Base-by-base conservation (phyloP, 495 filamentous ascomycete genomes). In the Recurvomyces mirabilis region DNA sequence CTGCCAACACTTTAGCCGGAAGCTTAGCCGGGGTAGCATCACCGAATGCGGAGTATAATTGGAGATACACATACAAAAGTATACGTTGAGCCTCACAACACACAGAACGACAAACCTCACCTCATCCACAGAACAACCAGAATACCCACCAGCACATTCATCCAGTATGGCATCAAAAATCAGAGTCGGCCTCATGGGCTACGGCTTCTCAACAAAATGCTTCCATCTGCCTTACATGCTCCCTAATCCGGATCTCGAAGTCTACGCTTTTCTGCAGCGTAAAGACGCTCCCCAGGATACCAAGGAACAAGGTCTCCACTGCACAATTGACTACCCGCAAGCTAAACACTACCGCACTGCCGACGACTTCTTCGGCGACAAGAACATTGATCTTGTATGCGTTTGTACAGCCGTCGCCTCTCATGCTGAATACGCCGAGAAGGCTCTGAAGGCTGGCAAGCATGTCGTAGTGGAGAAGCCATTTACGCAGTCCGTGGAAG, bases 381-480 rank as follows among this genome's bases (percentile, higher is more conserved):
- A 69, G 5, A 67, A 61, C 1, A 68, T 87, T 13, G 75, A 89
- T 48, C 60, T 93, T 20, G 74, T 88, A 34, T 69, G 87, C 41
- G 63, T 93, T 47, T 80, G 78, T 38, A 88, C 84, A 0, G 74
- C 75, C 1, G 85, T 84, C 10, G 70, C 82, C 43, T 78, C 77
- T 2, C 87, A 94, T 64, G 84, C 72, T 58, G 47, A 59, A 9
- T 65, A 85, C 31, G 65, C 72, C 4, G 77, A 77, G 56, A 57
- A 75, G 34, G 80, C 83, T 3, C 66, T 94, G n/a, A 69, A 75
- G 54, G 68, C 70, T n/a, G 79, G 82, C 40, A 94, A 93, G 62
- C 77, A 94, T 60, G 82, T 93, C 21, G 69, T 93, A 24, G 78
- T 84, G 24, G 87, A 94, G 65, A 94, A 94, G 65, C 86, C 87